Evolutionary conservation across 306 rosid species (phyloP).

Genomic region (Cyclanthera cordifolia): DNA sequence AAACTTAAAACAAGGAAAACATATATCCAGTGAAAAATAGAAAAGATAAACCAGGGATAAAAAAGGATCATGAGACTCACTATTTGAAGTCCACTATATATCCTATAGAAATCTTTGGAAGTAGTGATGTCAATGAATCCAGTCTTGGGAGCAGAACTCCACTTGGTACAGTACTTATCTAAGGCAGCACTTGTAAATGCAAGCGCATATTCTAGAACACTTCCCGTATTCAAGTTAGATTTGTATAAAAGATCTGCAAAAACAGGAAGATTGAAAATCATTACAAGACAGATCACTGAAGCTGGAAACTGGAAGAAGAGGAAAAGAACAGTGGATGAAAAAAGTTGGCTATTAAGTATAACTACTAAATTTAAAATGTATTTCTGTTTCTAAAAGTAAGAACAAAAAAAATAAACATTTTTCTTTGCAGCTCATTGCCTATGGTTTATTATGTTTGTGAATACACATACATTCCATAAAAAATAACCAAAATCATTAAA

Average conservation of each 20-base stretch:
- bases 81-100: conserved; percentile 96
- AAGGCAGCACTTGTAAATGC: conserved; percentile 96
- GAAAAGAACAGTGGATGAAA: not conserved
- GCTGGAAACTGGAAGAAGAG: not conserved
- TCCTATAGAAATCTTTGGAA: conserved; percentile 87
- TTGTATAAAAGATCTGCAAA: conserved; percentile 79
- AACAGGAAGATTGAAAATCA: conserved; percentile 3
- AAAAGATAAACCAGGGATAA: not conserved
- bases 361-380: not conserved
- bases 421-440: not conserved
- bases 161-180: conserved; percentile 85
- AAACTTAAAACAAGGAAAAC: not conserved
- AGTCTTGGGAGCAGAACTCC: conserved; percentile 94
- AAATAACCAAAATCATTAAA: not conserved
- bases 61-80: conserved; percentile 32
- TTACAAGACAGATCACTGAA: not conserved
- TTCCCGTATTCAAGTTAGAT: conserved; percentile 92
- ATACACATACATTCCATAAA: not conserved
- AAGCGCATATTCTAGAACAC: conserved; percentile 88
- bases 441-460: not conserved
- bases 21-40: not conserved
- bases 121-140: conserved; percentile 94
- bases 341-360: not conserved
- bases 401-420: not conserved
- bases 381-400: not conserved